Percentiles rank a stretch among this genome's conserved stretches.
phyloP scores from a whole-genome alignment of 1,139 yeast species.

The Blastobotrys apis region DNA sequence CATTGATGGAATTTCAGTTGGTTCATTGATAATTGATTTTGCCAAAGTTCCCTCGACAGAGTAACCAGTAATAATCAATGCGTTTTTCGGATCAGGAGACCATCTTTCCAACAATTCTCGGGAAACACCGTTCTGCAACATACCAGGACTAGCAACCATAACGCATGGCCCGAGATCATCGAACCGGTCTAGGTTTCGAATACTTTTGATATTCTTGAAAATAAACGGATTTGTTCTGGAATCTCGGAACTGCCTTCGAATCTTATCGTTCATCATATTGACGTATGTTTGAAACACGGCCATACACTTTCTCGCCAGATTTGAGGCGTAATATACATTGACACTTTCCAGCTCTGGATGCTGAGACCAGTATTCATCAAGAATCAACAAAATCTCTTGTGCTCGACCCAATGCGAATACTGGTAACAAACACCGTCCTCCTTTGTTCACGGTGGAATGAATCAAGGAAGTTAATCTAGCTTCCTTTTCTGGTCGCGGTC shows the following conservation, averaged over 20 bases:
- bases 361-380: conserved; percentile 91
- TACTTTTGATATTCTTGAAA: conserved; percentile 77
- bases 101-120: conserved; percentile 87
- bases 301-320: conserved; percentile 92
- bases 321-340: conserved; percentile 86
- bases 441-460: conserved; percentile 78
- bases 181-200: conserved; percentile 74
- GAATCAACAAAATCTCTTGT: conserved; percentile 80
- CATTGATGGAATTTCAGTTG: conserved; percentile 78
- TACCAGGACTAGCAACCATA: conserved; percentile 95
- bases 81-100: conserved; percentile 94
- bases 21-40: conserved; percentile 79
- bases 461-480: conserved; percentile 71
- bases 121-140: conserved; percentile 94
- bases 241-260: conserved; percentile 72
- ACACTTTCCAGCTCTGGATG: conserved; percentile 79
- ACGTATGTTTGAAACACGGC: conserved; percentile 96
- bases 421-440: conserved; percentile 90
- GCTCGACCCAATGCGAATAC: conserved; percentile 97
- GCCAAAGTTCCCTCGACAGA: conserved; percentile 99
- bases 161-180: conserved; percentile 96
- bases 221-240: conserved; percentile 81
- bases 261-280: conserved; percentile 93
- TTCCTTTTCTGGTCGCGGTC: conserved; percentile 83
- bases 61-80: conserved; percentile 88